These are phyloP conservation scores for Scalesia atractyloides DNA, from an alignment of 129 eudicot species.

Conservation along the genomic window DNA sequence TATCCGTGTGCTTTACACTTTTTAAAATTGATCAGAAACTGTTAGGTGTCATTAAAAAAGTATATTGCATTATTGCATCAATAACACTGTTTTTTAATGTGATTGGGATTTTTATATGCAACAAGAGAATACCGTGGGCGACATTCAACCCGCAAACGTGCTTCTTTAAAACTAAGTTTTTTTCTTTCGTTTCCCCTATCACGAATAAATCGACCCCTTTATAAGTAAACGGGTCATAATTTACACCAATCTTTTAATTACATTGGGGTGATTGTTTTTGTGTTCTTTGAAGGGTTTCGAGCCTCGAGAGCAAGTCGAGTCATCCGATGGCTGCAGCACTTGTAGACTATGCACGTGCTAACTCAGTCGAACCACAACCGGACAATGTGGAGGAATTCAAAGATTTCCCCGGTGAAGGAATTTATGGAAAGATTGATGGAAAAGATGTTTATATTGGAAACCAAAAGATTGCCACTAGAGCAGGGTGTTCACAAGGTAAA, in stretches of 20 bases:
- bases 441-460: conserved; percentile 77
- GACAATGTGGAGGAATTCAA: conserved; percentile 70
- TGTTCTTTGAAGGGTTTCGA: conserved; percentile 62
- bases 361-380: conserved; percentile 60
- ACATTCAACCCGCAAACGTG: neutral
- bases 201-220: neutral
- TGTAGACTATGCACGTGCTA: conserved; percentile 57
- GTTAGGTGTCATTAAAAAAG: neutral
- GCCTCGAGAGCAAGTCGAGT: conserved; percentile 88
- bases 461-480: conserved; percentile 54
- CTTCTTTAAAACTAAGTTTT: neutral
- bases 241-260: neutral
- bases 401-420: conserved; percentile 93
- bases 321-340: conserved; percentile 95
- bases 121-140: neutral
- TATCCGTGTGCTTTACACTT: neutral
- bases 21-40: neutral
- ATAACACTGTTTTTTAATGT: neutral
- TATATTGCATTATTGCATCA: neutral
- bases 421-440: conserved; percentile 71
- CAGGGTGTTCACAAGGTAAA: conserved; percentile 72
- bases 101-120: neutral
- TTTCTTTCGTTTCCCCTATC: neutral
- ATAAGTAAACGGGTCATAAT: neutral
- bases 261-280: neutral